Evolutionary conservation across 2,329 filamentous ascomycete genomes (phyloP), one percentile per base, ranked within the genome.

Genomic region (Orbilia quercus): DNA sequence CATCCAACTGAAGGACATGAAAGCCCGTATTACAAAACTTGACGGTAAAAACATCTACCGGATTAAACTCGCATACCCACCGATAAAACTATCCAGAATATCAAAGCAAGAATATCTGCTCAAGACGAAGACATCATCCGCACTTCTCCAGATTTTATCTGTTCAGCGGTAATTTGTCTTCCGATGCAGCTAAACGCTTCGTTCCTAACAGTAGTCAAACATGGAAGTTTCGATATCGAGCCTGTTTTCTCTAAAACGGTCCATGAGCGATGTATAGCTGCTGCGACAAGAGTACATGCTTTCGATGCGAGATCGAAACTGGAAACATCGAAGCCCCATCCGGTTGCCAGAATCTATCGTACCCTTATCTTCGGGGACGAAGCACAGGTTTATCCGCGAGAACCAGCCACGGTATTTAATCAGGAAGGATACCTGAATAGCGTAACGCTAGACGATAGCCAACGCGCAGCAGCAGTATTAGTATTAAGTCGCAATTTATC

Each of bases 151-250:
- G 48, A 53, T 2, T 20, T 53, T 7, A 31, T 53, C 23, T 18
- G 28, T 2, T 20, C 48, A 9, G 16, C 34, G 20, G 28, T 23
- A 12, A 22, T 53, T 2, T 2, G 7, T 14, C 9, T 53, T 22
- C 48, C 48, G 6, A 5, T 4, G 28, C 3, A 53, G 6, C 48
- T 53, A 14, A 23, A 4, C 7, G 14, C 14, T 12, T 31, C 22
- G 6, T 28, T 53, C 12, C 12, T 12, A 31, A 34, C 3, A 6
- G 18, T 9, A 14, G 7, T 12, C 48, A 9, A 6, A 9, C n/a
- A n/a, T n/a, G n/a, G n/a, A n/a, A n/a, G n/a, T n/a, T 53, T 53
- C 48, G 23, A 31, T 31, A 2, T 53, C 20, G 22, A 31, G 48
- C 48, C 48, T 9, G n/a, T 12, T 20, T 53, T 53, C 14, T 7